A percentile compares a stretch with the other conserved stretches of the same genome.
Evolutionary conservation across 2,329 filamentous ascomycete genomes (phyloP).

Genomic region (Onygena corvina): DNA sequence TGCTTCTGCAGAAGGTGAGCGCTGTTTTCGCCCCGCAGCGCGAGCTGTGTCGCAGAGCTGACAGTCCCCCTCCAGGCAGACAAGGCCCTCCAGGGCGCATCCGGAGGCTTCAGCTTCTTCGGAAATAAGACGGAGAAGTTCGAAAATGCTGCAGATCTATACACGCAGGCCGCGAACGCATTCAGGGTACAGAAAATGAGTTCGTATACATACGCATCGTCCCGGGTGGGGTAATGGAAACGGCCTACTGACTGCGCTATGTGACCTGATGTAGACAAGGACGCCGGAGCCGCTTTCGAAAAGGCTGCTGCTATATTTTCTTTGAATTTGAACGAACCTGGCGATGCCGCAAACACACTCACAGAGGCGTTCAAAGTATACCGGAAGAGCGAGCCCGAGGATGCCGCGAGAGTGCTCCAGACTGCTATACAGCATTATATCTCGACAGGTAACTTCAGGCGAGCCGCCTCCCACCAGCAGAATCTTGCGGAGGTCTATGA

Average conservation of each 20-base stretch:
- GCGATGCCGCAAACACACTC: slow-evolving; percentile 80
- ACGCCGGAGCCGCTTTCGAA: slow-evolving; percentile 79
- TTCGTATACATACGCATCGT: slow-evolving; percentile 38
- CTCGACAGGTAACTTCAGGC: slow-evolving; percentile 75
- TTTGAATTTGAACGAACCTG: slow-evolving; percentile 73
- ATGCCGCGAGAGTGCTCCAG: slow-evolving; percentile 69
- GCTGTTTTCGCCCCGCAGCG: slow-evolving; percentile 15
- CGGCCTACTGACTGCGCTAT: background rate
- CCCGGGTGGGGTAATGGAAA: background rate
- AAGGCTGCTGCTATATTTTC: slow-evolving; percentile 70
- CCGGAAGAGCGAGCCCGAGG: slow-evolving; percentile 68
- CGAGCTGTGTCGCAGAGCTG: slow-evolving; percentile 9
- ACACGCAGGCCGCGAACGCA: slow-evolving; percentile 77
- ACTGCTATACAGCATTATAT: slow-evolving; percentile 77
- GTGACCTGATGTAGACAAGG: slow-evolving; percentile 48
- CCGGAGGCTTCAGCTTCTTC: slow-evolving; percentile 78
- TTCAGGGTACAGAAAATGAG: slow-evolving; percentile 80
- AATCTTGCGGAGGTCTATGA: slow-evolving; percentile 78
- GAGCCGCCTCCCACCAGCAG: slow-evolving; percentile 84
- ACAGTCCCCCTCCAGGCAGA: slow-evolving; percentile 55
- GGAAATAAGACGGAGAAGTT: slow-evolving; percentile 78
- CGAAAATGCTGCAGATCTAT: slow-evolving; percentile 77
- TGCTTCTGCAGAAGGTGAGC: slow-evolving; percentile 62
- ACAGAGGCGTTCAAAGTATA: slow-evolving; percentile 94
- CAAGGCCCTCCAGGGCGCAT: slow-evolving; percentile 62